These are phyloP conservation scores for Pythium oligandrum DNA, from an alignment of 352 stramenopile species.

Conservation along the genomic window DNA sequence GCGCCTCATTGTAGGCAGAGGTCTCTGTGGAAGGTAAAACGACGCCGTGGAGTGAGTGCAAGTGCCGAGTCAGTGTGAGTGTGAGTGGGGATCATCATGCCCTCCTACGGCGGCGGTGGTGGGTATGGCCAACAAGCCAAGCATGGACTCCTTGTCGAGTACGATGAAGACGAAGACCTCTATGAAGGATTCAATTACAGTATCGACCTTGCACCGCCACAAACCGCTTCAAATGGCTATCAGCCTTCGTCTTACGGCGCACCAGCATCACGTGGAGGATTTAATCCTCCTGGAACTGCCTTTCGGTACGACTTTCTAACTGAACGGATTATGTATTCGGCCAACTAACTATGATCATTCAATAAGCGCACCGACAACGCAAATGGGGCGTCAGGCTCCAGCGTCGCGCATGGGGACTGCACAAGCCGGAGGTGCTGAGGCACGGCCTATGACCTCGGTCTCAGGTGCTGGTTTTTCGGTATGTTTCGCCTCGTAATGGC, in stretches of 20 bases:
- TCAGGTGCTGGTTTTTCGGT: constrained; percentile 90
- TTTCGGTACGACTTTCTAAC: constrained; percentile 42
- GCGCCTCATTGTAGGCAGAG: too few relatives aligned
- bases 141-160: constrained; percentile 55
- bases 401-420: constrained; percentile 63
- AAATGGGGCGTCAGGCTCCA: constrained; percentile 68
- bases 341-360: constrained; percentile 1
- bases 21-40: too few relatives aligned
- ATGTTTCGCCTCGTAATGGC: constrained; percentile 9
- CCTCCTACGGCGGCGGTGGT: constrained; percentile 24
- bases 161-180: constrained; percentile 84
- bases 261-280: constrained; percentile 47
- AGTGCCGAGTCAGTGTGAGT: too few relatives aligned
- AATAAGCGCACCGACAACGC: constrained; percentile 50
- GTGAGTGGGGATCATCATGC: too few relatives aligned
- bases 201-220: constrained; percentile 71
- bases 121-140: constrained; percentile 52
- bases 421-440: constrained; percentile 50
- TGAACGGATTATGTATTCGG: background rate
- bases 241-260: constrained; percentile 54
- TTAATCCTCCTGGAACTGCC: constrained; percentile 62
- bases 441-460: constrained; percentile 91
- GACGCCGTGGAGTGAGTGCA: too few relatives aligned
- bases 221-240: constrained; percentile 61
- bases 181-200: constrained; percentile 91